A percentile compares a stretch with the other conserved stretches of the same genome.
Conservation (phyloP, 1,284 basidiomycete genomes). For the Naganishia albida region DNA sequence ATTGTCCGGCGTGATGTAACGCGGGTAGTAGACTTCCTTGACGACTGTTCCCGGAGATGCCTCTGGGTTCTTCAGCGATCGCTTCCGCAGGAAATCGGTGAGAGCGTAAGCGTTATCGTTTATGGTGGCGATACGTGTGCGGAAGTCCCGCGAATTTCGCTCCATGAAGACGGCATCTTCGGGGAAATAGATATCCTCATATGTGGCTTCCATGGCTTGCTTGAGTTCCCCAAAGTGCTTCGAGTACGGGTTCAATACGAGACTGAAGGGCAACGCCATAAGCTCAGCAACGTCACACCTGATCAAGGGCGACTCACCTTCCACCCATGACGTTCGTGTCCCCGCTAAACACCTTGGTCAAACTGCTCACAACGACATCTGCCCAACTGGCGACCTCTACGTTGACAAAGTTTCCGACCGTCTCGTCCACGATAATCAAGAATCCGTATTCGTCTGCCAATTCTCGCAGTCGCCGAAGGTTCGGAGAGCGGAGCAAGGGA, state of each 20-base stretch:
- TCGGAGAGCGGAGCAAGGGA: constrained; percentile 80
- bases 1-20: constrained; percentile 71
- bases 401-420: constrained; percentile 93
- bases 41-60: constrained; percentile 58
- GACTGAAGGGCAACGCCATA: constrained; percentile 55
- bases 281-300: neutral
- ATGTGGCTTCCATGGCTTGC: constrained; percentile 62
- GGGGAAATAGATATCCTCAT: constrained; percentile 85
- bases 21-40: constrained; percentile 87
- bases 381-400: constrained; percentile 87
- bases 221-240: constrained; percentile 70
- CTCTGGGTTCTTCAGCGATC: constrained; percentile 55
- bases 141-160: constrained; percentile 93
- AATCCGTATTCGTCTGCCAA: constrained; percentile 89
- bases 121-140: constrained; percentile 71
- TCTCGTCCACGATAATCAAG: constrained; percentile 89
- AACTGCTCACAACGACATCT: constrained; percentile 89
- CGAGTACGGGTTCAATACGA: constrained; percentile 80
- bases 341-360: constrained; percentile 95
- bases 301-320: constrained; percentile 59
- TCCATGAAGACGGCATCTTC: constrained; percentile 97
- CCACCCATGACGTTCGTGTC: constrained; percentile 98
- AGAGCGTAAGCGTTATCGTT: constrained; percentile 81
- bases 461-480: constrained; percentile 73
- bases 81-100: constrained; percentile 73